Percentiles rank a stretch among this genome's conserved stretches.
Evolutionary conservation across 2,329 filamentous ascomycete genomes (phyloP).

Genomic region (Pseudogymnoascus sp.): DNA sequence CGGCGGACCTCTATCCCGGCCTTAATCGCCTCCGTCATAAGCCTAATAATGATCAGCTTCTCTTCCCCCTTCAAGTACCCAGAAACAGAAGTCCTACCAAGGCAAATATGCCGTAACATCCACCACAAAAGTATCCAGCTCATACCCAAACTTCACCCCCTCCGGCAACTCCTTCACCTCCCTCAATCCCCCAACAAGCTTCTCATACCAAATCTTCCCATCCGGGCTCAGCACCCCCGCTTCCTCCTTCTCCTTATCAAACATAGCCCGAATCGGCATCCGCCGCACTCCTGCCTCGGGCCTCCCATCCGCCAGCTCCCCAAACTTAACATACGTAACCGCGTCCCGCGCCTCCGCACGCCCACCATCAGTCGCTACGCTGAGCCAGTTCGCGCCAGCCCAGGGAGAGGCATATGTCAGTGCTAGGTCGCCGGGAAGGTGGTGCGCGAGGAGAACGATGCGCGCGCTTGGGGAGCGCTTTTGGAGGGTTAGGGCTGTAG

Average conservation of each 20-base stretch:
- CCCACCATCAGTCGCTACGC: slow-evolving; percentile 7
- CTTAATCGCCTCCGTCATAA: slow-evolving; percentile 22
- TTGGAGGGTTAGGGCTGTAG: slow-evolving; percentile 32
- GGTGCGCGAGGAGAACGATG: slow-evolving; percentile 34
- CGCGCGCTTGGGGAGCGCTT: slow-evolving; percentile 28
- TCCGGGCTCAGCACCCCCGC: slow-evolving; percentile 28
- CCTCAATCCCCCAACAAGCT: slow-evolving; percentile 31
- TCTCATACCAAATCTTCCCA: slow-evolving; percentile 35
- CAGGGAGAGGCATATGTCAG: slow-evolving; percentile 36
- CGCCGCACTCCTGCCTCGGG: slow-evolving; percentile 16
- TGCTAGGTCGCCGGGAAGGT: slow-evolving; percentile 34
- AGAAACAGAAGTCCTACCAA: slow-evolving; percentile 24
- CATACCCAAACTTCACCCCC: slow-evolving; percentile 31
- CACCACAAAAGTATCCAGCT: slow-evolving; percentile 32
- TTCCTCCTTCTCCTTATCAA: slow-evolving; percentile 16
- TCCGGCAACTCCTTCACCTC: slow-evolving; percentile 28
- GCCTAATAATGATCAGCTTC: slow-evolving; percentile 19
- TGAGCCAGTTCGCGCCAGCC: slow-evolving; percentile 18
- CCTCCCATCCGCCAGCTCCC: slow-evolving; percentile 19
- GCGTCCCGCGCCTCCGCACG: slow-evolving; percentile 11
- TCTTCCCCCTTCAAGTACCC: not conserved
- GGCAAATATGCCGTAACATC: slow-evolving; percentile 31
- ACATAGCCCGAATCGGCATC: slow-evolving; percentile 11
- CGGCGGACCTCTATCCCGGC: slow-evolving; percentile 17
- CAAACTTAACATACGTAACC: slow-evolving; percentile 13